Base-by-base conservation (phyloP, 306 rosid species). In the Trifolium repens region DNA sequence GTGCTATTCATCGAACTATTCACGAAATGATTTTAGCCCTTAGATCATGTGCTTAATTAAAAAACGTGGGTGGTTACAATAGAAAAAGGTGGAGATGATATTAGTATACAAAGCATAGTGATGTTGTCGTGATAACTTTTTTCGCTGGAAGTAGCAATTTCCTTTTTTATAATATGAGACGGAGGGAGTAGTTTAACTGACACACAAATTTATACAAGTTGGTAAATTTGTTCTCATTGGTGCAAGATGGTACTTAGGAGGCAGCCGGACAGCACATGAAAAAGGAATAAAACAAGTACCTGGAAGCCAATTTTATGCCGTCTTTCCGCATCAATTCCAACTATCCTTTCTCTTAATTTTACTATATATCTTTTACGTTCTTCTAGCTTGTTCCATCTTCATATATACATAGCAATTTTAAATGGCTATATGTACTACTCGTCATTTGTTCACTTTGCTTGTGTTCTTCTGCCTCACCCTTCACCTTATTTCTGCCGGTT, bases 401-500 rank as follows among this genome's bases (percentile, higher is more conserved):
- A 3, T 52, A n/a, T 50, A 50, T 5, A 1, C 16, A 50, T 4
- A 52, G 11, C 3, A 46, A 46, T 12, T 54, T 54, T 0, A 60
- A 6, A 60, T 60, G 67, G 43, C 42, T 30, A 14, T 30, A 5
- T 15, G 8, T 15, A 15, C 55, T 26, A 26, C 17, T 30, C 22
- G 2, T 30, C 40, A 13, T 60, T 60, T 60, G 12, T 12, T 60
- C 22, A 30, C 67, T 60, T 30, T 60, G 12, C 17, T 60, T 32
- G 42, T 60, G 2, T 60, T 60, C 22, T 60, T 60, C 67, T 60
- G 22, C 67, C 10, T 60, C 19, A 19, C 10, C 15, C 10, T 60
- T 60, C 67, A 10, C 22, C 43, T 60, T 60, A 60, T 30, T 60
- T 60, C 42, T 13, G 67, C 67, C 14, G 66, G 67, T 27, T n/a